A percentile compares a stretch with the other conserved stretches of the same genome.
Conservation (phyloP, 176 grass and related monocot species). For the Oryza brachyantha region DNA sequence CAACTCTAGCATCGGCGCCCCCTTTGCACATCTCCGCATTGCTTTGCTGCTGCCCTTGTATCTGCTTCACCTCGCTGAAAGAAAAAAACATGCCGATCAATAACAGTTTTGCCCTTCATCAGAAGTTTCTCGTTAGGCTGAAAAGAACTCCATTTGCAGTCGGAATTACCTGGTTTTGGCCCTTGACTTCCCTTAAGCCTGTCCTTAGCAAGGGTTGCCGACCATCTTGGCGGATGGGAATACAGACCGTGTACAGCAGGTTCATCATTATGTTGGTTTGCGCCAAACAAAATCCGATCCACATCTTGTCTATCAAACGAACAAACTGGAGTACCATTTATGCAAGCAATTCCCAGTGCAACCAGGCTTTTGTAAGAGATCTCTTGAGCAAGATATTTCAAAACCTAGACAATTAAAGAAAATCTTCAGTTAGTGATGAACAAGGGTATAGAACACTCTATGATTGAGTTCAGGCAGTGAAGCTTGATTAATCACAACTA, state of each 20-base stretch:
- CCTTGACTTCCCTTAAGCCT: slow-evolving; percentile 20
- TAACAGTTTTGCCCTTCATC: background rate
- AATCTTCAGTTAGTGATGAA: slow-evolving; percentile 3
- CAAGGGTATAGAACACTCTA: background rate
- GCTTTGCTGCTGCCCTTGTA: background rate
- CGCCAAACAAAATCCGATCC: slow-evolving; percentile 69
- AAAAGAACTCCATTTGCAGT: slow-evolving; percentile 15
- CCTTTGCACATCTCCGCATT: background rate
- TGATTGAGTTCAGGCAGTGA: background rate
- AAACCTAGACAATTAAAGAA: slow-evolving; percentile 47
- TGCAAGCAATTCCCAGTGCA: slow-evolving; percentile 66
- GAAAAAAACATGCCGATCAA: background rate
- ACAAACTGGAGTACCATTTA: slow-evolving; percentile 63
- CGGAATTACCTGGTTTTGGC: slow-evolving; percentile 23
- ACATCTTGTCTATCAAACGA: slow-evolving; percentile 65
- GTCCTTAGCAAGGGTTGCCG: slow-evolving; percentile 39
- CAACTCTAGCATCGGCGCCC: background rate
- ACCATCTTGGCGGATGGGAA: slow-evolving; percentile 40
- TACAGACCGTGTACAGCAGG: slow-evolving; percentile 6
- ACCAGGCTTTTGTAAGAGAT: slow-evolving; percentile 59
- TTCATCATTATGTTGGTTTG: slow-evolving; percentile 30
- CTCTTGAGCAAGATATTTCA: slow-evolving; percentile 61
- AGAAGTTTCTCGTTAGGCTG: slow-evolving; percentile 10
- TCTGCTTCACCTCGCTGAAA: background rate
- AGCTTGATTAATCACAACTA: no score